A percentile compares a stretch with the other conserved stretches of the same genome.
phyloP scores from a whole-genome alignment of 495 filamentous ascomycete species.

The Penicillium riverlandense region DNA sequence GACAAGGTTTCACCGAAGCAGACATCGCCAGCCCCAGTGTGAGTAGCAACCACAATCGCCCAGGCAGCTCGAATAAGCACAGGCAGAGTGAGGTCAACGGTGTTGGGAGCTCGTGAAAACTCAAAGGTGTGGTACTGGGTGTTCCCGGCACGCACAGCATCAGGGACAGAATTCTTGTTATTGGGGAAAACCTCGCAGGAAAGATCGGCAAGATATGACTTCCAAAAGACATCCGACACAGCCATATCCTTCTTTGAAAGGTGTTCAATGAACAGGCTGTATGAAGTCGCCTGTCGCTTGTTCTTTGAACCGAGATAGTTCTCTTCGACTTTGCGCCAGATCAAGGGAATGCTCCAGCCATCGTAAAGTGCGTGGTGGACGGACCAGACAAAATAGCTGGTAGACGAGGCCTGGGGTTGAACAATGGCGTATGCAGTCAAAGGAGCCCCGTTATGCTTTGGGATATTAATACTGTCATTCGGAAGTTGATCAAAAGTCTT shows the following conservation, averaged over 20 bases:
- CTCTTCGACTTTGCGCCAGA: conserved; percentile 50
- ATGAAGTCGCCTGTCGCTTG: conserved; percentile 16
- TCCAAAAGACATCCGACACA: conserved; percentile 40
- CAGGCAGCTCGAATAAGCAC: conserved; percentile 48
- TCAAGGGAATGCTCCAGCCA: conserved; percentile 55
- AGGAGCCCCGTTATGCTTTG: conserved; percentile 46
- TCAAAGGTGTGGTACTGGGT: conserved; percentile 20
- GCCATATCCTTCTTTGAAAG: conserved; percentile 24
- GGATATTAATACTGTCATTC: conserved; percentile 30
- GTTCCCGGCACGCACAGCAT: conserved; percentile 23
- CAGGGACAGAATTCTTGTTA: conserved; percentile 18
- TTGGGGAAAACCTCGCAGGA: conserved; percentile 23
- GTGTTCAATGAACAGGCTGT: conserved; percentile 38
- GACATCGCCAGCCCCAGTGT: conserved; percentile 41
- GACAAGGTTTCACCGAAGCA: conserved; percentile 49
- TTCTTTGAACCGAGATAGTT: conserved; percentile 20
- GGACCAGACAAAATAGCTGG: conserved; percentile 49
- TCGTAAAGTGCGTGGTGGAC: conserved; percentile 69
- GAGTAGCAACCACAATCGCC: conserved; percentile 39
- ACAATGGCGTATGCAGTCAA: conserved; percentile 52
- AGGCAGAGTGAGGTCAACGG: conserved; percentile 36
- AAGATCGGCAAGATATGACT: conserved; percentile 22
- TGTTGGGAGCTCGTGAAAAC: conserved; percentile 9
- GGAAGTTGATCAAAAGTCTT: conserved; percentile 39
- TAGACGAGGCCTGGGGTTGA: conserved; percentile 12